Conservation (phyloP, 306 rosid species). For the Rubus idaeus region DNA sequence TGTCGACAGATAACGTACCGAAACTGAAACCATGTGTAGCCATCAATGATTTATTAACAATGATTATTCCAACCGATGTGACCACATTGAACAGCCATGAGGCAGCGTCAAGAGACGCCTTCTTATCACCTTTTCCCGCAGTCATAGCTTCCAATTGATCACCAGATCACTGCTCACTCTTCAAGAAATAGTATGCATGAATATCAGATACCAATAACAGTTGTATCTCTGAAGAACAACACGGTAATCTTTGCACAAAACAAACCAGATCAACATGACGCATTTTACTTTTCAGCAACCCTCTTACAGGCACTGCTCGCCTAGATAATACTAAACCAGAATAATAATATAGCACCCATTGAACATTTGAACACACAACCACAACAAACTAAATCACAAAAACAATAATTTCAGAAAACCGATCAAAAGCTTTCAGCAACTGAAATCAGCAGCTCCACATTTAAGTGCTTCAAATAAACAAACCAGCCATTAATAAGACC, state of each 20-base stretch:
- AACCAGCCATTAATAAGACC: not conserved
- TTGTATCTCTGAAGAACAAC: not conserved
- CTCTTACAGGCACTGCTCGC: no score
- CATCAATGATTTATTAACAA: constrained; percentile 73
- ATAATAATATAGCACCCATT: no score
- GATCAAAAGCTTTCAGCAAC: not conserved
- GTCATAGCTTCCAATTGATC: constrained; percentile 40
- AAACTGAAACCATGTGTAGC: constrained; percentile 71
- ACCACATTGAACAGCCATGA: constrained; percentile 83
- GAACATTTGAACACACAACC: not conserved
- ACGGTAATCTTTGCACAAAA: not conserved
- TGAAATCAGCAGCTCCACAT: not conserved
- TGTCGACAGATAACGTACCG: constrained; percentile 36
- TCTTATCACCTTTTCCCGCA: constrained; percentile 52
- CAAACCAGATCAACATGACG: not conserved
- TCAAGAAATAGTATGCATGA: not conserved
- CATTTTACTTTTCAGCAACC: not conserved
- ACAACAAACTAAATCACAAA: not conserved
- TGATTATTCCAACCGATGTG: constrained; percentile 73
- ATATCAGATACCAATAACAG: not conserved
- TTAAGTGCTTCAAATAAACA: not conserved
- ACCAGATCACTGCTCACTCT: not conserved
- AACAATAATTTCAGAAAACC: not conserved
- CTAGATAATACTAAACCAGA: no score
- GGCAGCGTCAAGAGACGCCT: constrained; percentile 56